phyloP scores from a whole-genome alignment of 2,329 filamentous ascomycete genomes.

The Colletotrichum gloeosporioides region DNA sequence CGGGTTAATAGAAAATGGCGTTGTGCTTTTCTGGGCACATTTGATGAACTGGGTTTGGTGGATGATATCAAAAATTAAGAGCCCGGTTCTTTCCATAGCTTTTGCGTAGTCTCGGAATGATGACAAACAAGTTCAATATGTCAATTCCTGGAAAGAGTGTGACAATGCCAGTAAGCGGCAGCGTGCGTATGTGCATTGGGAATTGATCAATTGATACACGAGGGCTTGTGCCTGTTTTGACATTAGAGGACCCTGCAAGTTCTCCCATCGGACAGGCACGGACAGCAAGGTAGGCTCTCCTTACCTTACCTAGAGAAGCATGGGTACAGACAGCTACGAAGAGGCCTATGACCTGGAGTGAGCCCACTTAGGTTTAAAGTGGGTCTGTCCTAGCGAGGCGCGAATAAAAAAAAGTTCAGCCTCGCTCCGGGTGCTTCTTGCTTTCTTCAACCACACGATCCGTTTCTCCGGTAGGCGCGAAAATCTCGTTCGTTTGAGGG shows the following conservation, averaged over 20 bases:
- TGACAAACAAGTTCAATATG: constrained; percentile 19
- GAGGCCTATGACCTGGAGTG: neutral
- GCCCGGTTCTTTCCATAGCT: constrained; percentile 23
- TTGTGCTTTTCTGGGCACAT: constrained; percentile 47
- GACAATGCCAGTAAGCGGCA: neutral
- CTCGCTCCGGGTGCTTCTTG: neutral
- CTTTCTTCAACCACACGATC: neutral
- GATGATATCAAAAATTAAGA: constrained; percentile 34
- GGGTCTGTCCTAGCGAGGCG: constrained; percentile 10
- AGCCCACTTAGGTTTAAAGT: constrained; percentile 18
- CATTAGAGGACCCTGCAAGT: neutral
- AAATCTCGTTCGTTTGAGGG: constrained; percentile 13
- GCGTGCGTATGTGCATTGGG: neutral
- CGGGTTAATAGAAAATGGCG: constrained; percentile 50
- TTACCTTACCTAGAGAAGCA: neutral
- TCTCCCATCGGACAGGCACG: neutral
- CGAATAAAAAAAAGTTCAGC: constrained; percentile 15
- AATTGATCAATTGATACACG: neutral
- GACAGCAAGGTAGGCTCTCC: neutral
- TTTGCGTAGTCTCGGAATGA: constrained; percentile 22
- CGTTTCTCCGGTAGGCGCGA: neutral
- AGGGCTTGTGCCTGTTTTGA: neutral
- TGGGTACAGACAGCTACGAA: neutral
- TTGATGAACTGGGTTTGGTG: constrained; percentile 43
- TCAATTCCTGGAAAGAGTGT: neutral